These are phyloP conservation scores for Otatea glauca DNA, from an alignment of 176 grass and related monocot species.

Conservation along the genomic window DNA sequence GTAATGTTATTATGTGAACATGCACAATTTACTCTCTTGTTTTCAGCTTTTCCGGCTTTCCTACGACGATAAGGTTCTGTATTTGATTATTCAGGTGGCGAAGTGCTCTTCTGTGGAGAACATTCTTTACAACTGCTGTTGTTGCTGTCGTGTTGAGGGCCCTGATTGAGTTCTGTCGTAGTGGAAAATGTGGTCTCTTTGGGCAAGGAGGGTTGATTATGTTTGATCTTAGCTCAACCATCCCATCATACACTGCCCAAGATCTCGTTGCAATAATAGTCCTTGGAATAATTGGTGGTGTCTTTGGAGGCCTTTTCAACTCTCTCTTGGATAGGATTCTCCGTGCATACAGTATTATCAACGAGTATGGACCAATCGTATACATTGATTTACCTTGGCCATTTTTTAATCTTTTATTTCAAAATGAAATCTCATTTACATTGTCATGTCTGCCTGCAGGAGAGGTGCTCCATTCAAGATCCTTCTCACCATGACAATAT, in stretches of 20 bases:
- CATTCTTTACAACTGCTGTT: slow-evolving; percentile 96
- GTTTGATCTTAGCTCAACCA: slow-evolving; percentile 85
- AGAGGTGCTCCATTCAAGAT: slow-evolving; percentile 91
- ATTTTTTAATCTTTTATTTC: slow-evolving; percentile 23
- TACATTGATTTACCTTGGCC: slow-evolving; percentile 2
- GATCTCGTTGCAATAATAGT: slow-evolving; percentile 77
- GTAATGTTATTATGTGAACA: background rate
- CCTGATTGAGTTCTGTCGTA: slow-evolving; percentile 69
- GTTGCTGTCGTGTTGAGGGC: slow-evolving; percentile 81
- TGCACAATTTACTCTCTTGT: background rate
- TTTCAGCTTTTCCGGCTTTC: slow-evolving; percentile 4
- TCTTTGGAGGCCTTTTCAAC: slow-evolving; percentile 85
- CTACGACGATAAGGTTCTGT: background rate
- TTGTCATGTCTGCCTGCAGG: slow-evolving; percentile 49
- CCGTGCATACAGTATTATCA: slow-evolving; percentile 80
- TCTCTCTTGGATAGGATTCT: slow-evolving; percentile 83
- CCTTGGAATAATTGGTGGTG: slow-evolving; percentile 81
- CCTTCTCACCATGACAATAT: slow-evolving; percentile 75
- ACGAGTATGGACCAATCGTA: slow-evolving; percentile 62
- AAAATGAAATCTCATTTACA: slow-evolving; percentile 38
- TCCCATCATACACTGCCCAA: slow-evolving; percentile 55
- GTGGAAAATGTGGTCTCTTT: slow-evolving; percentile 89
- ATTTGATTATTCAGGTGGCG: slow-evolving; percentile 76
- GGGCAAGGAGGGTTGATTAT: slow-evolving; percentile 91
- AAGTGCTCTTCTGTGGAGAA: slow-evolving; percentile 92